Conservation (phyloP, 257 asterid genomes). For the Solanum chaucha region DNA sequence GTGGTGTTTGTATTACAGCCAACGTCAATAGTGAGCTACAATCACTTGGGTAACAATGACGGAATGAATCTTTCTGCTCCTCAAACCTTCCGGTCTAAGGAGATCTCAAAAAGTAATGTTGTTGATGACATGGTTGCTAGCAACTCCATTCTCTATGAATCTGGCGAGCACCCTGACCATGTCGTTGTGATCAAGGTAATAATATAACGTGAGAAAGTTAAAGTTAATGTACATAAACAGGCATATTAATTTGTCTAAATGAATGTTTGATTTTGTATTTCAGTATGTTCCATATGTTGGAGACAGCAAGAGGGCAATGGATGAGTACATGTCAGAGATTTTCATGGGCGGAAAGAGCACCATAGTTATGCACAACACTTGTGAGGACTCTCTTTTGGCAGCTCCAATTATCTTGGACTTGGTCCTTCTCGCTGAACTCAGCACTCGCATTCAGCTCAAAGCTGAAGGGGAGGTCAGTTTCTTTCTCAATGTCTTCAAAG, state of each 20-base stretch:
- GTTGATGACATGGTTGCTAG: slow-evolving; percentile 99
- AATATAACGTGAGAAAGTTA: background rate
- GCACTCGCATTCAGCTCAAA: slow-evolving; percentile 86
- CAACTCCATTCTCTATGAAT: slow-evolving; percentile 85
- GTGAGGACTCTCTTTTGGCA: slow-evolving; percentile 95
- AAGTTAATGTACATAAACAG: background rate
- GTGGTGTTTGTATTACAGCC: slow-evolving; percentile 38
- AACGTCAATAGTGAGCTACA: slow-evolving; percentile 95
- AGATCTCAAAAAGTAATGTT: slow-evolving; percentile 94
- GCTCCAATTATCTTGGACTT: slow-evolving; percentile 93
- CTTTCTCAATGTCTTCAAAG: background rate
- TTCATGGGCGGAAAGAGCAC: slow-evolving; percentile 98
- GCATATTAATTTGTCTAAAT: background rate
- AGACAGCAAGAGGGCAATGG: slow-evolving; percentile 99
- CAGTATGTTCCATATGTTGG: slow-evolving; percentile 97
- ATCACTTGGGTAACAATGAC: slow-evolving; percentile 95
- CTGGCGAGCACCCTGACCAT: slow-evolving; percentile 98
- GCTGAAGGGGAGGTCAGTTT: slow-evolving; percentile 58
- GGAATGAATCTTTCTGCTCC: slow-evolving; percentile 98
- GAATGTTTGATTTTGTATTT: background rate
- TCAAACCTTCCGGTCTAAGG: slow-evolving; percentile 95
- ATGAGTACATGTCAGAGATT: slow-evolving; percentile 95
- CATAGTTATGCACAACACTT: slow-evolving; percentile 83
- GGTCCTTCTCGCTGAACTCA: slow-evolving; percentile 95
- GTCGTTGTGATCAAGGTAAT: slow-evolving; percentile 91